Evolutionary conservation across 345 rosid species (phyloP), one percentile per base, ranked within the genome.

Genomic region (Populus alba): DNA sequence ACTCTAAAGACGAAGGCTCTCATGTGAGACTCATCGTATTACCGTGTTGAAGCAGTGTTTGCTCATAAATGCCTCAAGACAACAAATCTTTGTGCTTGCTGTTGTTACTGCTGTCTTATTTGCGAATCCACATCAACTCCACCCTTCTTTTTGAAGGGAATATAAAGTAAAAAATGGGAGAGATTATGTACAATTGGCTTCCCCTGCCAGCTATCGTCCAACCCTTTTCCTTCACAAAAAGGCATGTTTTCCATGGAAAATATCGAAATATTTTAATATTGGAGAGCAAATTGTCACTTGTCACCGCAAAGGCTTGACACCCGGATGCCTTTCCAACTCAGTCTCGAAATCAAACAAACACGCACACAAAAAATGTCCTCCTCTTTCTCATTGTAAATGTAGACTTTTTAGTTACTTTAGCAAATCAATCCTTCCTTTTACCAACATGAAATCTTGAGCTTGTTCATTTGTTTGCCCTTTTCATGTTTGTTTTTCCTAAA

Each of bases 391-490:
- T 45, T 74, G 39, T 22, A 43, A 61, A 65, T 9, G 55, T 22
- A 37, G 75, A 61, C 74, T 62, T 69, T 62, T 17, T 47, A 61
- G 62, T 79, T 62, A 79, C 77, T 79, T 79, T 62, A 16, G 75
- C 68, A 41, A 13, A 66, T 69, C 81, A 22, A 74, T 31, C 69
- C 66, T 29, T 31, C 78, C 17, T 79, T 80, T 80, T n/a, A 16
- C 83, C 76, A 63, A 75, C 83, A 80, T 27, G 23, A 70, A 80
- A 80, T 75, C 83, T 70, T 61, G 13, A 13, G 66, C 39, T 47
- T 59, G 75, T 20, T 47, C 74, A 6, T 29, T 79, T 74, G 78
- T 70, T 75, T 25, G 59, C 59, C 71, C 39, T 17, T 67, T 25
- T 15, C 66, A n/a, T 27, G 8, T 37, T 8, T 70, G 7, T 31